These are phyloP conservation scores for Calonectria pauciramosa DNA, from an alignment of 2,329 filamentous ascomycete genomes.

Conservation along the genomic window DNA sequence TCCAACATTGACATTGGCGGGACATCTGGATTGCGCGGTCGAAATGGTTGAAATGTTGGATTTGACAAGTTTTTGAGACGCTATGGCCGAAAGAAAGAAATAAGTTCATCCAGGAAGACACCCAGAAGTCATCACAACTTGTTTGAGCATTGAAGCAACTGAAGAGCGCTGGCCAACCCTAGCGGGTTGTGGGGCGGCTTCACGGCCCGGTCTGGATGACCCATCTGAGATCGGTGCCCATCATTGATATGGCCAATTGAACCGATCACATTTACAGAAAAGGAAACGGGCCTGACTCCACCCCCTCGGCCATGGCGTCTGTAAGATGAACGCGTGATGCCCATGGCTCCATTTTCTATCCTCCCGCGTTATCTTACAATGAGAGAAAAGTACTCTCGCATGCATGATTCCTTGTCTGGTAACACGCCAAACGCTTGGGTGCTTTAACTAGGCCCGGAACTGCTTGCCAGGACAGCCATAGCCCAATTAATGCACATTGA, in stretches of 20 bases:
- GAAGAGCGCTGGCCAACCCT: neutral
- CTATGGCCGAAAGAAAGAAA: neutral
- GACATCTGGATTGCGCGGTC: neutral
- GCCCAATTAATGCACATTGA: neutral
- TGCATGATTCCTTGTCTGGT: neutral
- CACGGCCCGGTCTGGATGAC: neutral
- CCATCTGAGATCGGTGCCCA: neutral
- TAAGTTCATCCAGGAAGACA: neutral
- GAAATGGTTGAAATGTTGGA: neutral
- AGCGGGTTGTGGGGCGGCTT: neutral
- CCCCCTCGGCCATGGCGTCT: neutral
- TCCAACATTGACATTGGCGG: neutral
- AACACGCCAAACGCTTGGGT: too few relatives aligned
- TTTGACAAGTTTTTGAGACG: too few relatives aligned
- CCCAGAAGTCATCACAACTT: neutral
- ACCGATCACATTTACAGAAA: neutral
- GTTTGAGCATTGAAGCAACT: neutral
- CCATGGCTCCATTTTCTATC: neutral
- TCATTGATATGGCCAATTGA: neutral
- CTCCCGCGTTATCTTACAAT: neutral
- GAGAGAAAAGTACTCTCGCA: neutral
- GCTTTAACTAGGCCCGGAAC: neutral
- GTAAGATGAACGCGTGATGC: neutral
- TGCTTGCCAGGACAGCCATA: neutral
- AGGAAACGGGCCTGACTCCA: neutral